Base-by-base conservation (phyloP, 495 filamentous ascomycete genomes). In the Hypoxylon crocopeplum region DNA sequence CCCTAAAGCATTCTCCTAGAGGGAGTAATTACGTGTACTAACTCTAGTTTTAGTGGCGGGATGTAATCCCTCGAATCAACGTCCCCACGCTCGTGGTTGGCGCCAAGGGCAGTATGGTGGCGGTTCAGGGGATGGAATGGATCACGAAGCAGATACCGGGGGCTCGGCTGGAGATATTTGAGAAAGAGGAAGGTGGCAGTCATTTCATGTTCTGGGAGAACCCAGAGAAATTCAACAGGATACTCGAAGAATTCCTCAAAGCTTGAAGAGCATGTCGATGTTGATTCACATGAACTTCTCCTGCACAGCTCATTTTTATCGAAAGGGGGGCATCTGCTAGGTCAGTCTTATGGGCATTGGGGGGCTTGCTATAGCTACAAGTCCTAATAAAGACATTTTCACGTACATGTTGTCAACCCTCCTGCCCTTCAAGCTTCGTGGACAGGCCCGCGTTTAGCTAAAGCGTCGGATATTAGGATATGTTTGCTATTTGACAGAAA, bases 171-270 rank as follows among this genome's bases (percentile, higher is more conserved):
- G 59, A 56, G 40, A n/a, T 57, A 0, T 67, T 67, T 6, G 49
- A 56, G 39, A 59, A 64, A 45, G 49, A 60, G 7, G 64, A 67
- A 17, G 37, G 51, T 0, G 64, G 64, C 0, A 48, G 50, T 19
- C 64, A 67, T 36, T 56, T 48, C 13, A 59, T 64, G 51, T 67
- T 60, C 42, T 60, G 61, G 45, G 64, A 64, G 44, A 67, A 64
- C 16, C 59, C 59, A 8, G 55, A 58, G 11, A 64, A 64, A 49
- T 67, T 67, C 36, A 67, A 67, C 30, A n/a, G 36, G 29, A 34
- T 67, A 11, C 42, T 67, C 1, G 64, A 64, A 12, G 60, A 61
- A 15, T 67, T 67, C n/a, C 29, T 67, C 22, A 5, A 1, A 1
- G 22, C 16, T 57, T 38, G 44, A 20, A 47, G 7, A 37, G 32